phyloP scores from a whole-genome alignment of 768 basidiomycete species.

The Macrolepiota albuminosa region DNA sequence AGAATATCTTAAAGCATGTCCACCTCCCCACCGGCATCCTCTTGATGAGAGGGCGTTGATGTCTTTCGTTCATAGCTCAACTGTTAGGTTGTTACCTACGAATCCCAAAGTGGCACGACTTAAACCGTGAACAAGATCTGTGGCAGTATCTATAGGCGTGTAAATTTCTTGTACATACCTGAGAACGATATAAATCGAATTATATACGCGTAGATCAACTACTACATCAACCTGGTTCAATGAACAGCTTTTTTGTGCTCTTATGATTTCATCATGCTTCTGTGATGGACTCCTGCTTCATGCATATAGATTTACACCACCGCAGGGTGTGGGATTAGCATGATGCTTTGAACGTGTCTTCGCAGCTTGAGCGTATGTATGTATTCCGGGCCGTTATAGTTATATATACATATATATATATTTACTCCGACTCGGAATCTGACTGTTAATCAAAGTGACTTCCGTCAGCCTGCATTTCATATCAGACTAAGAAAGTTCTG shows the following conservation, averaged over 20 bases:
- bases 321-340: neutral
- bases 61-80: slow-evolving; percentile 37
- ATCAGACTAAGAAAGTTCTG: neutral
- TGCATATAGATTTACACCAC: neutral
- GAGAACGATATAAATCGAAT: too few relatives aligned
- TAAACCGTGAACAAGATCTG: too few relatives aligned
- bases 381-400: neutral
- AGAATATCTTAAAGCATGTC: slow-evolving; percentile 53
- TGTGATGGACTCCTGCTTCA: neutral
- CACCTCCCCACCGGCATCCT: slow-evolving; percentile 62
- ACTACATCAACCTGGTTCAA: neutral
- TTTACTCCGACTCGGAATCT: slow-evolving; percentile 1
- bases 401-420: neutral
- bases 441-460: neutral
- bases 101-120: too few relatives aligned
- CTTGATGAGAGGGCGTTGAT: slow-evolving; percentile 69
- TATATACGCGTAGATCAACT: too few relatives aligned
- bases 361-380: neutral
- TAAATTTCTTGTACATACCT: too few relatives aligned
- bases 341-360: neutral
- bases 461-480: neutral
- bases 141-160: too few relatives aligned
- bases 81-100: neutral
- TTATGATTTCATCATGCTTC: neutral
- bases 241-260: neutral